Conservation (phyloP, 2,329 filamentous ascomycete species). For the Colletotrichum noveboracense region DNA sequence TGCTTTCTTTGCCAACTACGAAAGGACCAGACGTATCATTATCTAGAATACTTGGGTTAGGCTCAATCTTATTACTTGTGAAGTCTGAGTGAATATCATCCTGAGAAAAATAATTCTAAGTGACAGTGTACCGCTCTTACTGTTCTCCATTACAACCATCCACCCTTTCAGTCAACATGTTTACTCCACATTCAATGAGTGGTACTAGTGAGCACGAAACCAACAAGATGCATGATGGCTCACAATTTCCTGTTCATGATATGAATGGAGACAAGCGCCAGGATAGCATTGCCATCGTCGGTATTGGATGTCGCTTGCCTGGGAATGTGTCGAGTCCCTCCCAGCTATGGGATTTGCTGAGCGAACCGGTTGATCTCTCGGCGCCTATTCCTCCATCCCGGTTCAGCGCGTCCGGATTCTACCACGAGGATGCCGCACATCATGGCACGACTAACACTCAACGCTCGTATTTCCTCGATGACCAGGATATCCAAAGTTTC, state of each 20-base stretch:
- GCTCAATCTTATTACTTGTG: too few relatives aligned
- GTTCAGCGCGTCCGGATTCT: neutral
- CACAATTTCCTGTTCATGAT: neutral
- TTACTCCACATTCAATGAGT: neutral
- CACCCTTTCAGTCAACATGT: neutral
- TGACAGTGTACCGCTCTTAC: neutral
- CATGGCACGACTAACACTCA: conserved; percentile 23
- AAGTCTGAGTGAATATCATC: too few relatives aligned
- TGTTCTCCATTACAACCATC: neutral
- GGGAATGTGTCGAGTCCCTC: conserved; percentile 24
- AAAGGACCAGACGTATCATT: neutral
- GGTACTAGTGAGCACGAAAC: neutral
- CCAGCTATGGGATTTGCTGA: conserved; percentile 23
- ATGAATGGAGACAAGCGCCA: neutral
- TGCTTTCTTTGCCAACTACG: neutral
- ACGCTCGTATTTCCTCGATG: conserved; percentile 22
- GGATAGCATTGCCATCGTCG: conserved; percentile 28
- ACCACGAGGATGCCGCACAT: neutral
- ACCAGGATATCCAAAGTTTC: conserved; percentile 22
- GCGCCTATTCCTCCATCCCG: neutral
- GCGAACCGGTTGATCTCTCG: conserved; percentile 4
- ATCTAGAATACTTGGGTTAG: neutral
- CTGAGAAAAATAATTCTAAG: too few relatives aligned
- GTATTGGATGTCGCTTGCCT: conserved; percentile 27
- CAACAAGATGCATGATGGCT: neutral